Evolutionary conservation across 2,329 filamentous ascomycete genomes (phyloP).

Genomic region (Colletotrichum sansevieriae): DNA sequence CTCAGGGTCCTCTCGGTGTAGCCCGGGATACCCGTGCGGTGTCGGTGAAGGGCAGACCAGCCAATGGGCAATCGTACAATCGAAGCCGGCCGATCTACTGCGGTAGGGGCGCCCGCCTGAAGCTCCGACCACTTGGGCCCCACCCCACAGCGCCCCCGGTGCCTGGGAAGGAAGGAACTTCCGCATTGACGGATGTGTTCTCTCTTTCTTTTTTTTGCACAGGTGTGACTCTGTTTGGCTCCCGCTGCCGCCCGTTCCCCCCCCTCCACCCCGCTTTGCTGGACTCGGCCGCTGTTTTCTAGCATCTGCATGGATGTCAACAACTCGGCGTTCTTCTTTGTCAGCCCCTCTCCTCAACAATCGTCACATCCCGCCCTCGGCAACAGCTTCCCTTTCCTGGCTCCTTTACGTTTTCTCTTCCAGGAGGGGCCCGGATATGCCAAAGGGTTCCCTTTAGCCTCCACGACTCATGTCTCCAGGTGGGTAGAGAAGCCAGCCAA

Average conservation of each 20-base stretch:
- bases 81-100: slow-evolving; percentile 12
- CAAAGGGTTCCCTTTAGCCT: not conserved
- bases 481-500: slow-evolving; percentile 9
- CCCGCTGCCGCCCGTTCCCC: no score
- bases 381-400: not conserved
- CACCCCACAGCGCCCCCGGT: not conserved
- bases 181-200: not conserved
- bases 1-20: not conserved
- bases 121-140: slow-evolving; percentile 24
- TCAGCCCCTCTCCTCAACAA: not conserved
- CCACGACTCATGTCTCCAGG: slow-evolving; percentile 24
- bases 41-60: not conserved
- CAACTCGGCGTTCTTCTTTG: no score
- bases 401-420: not conserved
- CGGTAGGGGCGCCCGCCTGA: no score
- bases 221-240: slow-evolving; percentile 14
- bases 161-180: not conserved
- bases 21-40: not conserved
- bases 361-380: not conserved
- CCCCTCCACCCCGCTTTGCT: no score
- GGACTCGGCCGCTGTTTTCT: no score
- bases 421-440: not conserved
- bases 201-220: slow-evolving; percentile 5
- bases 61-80: slow-evolving; percentile 9
- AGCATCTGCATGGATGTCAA: no score